Evolutionary conservation across 306 rosid genomes (phyloP).

Genomic region (Lupinus albus): DNA sequence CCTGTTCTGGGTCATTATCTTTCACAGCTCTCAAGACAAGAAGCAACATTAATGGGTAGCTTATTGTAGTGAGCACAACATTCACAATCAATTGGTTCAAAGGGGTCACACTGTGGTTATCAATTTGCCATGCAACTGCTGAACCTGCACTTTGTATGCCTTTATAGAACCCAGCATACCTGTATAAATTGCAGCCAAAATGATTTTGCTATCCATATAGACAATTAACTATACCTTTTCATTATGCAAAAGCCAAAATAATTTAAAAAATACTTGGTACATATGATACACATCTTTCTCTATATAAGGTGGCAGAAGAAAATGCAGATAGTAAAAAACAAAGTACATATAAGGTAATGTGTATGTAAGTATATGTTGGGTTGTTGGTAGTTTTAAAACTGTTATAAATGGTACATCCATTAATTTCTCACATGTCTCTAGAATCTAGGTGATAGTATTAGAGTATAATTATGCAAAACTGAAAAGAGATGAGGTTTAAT

Average conservation of each 20-base stretch:
- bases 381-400: not conserved
- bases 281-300: not conserved
- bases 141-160: conserved; percentile 98
- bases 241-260: not conserved
- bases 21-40: conserved; percentile 73
- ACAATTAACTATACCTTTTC: not conserved
- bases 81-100: conserved; percentile 66
- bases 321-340: not conserved
- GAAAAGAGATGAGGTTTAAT: too few relatives aligned
- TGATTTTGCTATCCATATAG: not conserved
- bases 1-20: conserved; percentile 44
- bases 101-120: conserved; percentile 52
- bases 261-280: not conserved
- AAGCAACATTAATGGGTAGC: conserved; percentile 67
- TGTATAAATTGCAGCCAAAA: conserved; percentile 32
- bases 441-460: not conserved
- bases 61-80: conserved; percentile 62
- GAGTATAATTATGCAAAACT: not conserved
- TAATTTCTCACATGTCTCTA: not conserved
- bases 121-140: conserved; percentile 96
- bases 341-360: not conserved
- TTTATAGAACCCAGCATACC: conserved; percentile 86
- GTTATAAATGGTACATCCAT: not conserved
- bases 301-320: not conserved
- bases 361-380: too few relatives aligned